Base-by-base conservation (phyloP, 2,329 filamentous ascomycete genomes). In the Purpureocillium lavendulum region DNA sequence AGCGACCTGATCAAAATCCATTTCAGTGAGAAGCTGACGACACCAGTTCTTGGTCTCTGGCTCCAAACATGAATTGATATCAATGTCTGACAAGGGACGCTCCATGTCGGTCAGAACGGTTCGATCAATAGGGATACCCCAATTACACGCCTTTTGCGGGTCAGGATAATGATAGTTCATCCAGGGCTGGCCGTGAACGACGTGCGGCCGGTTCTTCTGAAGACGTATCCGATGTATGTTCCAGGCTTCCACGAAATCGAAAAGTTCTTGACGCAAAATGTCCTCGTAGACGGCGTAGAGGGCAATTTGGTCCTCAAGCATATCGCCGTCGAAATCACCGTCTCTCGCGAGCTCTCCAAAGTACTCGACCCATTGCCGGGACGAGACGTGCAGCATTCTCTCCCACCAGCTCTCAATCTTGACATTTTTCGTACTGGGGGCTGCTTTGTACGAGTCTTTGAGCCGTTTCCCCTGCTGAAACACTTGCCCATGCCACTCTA, bases 161-260 rank as follows among this genome's bases (percentile, higher is more conserved):
- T 40, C 33, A 15, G 33, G 39, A 24, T 40, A 40, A 18, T 40
- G 28, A 33, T 40, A 40, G 26, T 40, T 40, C 28, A 40, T 36
- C 33, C 16, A 40, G 18, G 39, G 33, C 21, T 40, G 28, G 31
- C 31, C 14, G 14, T 33, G 14, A 16, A 33, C 14, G 7, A 33
- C 31, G 16, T 33, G 16, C 10, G 10, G 21, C 21, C 10, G 10
- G 21, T 26, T 26, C 10, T 26, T 26, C 21, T 26, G 10, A 26
- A 26, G 21, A 26, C 10, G 10, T 26, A 26, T 26, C 21, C 21
- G 21, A 26, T 26, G 10, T 26, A 26, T 26, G 10, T 40, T 40
- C 33, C 28, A 40, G 4, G 28, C 33, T 28, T 36, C 33, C 11
- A 40, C 28, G 16, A 40, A 40, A 17, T 40, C 39, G 28, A 36